Conservation (phyloP, 768 basidiomycete genomes). For the Boletus eberwhitei region DNA sequence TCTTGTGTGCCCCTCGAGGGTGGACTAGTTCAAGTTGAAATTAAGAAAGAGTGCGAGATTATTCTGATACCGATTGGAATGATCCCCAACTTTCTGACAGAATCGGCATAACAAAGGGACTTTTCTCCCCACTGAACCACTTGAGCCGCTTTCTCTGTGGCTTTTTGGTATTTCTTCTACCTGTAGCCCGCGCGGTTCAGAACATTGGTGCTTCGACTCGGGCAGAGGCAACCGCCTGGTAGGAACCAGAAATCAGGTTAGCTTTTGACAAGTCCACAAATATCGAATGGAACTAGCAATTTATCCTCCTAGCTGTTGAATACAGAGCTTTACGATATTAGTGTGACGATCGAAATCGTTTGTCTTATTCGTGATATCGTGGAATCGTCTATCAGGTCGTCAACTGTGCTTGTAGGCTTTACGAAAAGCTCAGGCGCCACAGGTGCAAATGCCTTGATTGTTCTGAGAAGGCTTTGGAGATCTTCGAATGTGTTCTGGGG, state of each 20-base stretch:
- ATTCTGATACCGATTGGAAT: background rate
- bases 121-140: background rate
- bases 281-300: background rate
- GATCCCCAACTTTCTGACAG: background rate
- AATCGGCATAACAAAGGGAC: background rate
- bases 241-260: background rate
- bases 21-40: background rate
- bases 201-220: background rate
- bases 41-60: background rate
- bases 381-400: background rate
- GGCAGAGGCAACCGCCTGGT: background rate
- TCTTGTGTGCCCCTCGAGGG: background rate
- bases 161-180: background rate
- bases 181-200: background rate
- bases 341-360: background rate
- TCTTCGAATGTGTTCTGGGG: background rate
- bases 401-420: background rate
- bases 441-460: background rate
- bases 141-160: too few relatives aligned
- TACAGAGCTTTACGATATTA: background rate
- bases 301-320: background rate
- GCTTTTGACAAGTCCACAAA: background rate
- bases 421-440: background rate
- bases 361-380: background rate
- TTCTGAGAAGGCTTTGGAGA: background rate